These are phyloP conservation scores for Geotrichum candidum DNA, from an alignment of 1,139 yeast species.

Conservation along the genomic window DNA sequence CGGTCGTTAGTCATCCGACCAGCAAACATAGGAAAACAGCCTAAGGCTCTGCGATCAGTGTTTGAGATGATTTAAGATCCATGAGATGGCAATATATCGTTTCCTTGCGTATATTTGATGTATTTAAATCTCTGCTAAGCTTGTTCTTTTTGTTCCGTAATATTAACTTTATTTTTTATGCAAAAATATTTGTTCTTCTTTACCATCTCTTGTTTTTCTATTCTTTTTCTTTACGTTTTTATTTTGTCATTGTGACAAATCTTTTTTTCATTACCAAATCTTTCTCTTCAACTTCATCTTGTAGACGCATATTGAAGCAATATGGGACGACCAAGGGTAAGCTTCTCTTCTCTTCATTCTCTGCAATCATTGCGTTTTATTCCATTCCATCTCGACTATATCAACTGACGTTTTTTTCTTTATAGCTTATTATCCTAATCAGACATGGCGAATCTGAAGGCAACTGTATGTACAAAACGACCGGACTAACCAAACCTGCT, in stretches of 20 bases:
- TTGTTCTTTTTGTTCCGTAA: neutral
- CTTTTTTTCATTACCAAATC: neutral
- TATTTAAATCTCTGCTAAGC: neutral
- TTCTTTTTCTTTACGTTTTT: neutral
- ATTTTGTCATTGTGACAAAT: neutral
- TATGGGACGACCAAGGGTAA: constrained; percentile 58
- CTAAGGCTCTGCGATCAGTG: too few relatives aligned
- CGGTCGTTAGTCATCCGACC: too few relatives aligned
- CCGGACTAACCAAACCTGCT: neutral
- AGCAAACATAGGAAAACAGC: too few relatives aligned
- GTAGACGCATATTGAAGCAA: neutral
- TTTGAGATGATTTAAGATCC: too few relatives aligned
- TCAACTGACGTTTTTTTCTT: constrained; percentile 2
- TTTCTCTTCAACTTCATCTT: neutral
- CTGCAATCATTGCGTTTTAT: neutral
- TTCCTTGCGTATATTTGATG: neutral
- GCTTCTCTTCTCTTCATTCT: constrained; percentile 28
- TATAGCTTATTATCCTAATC: constrained; percentile 62
- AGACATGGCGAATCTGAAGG: constrained; percentile 94
- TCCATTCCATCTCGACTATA: neutral
- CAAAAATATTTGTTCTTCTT: neutral
- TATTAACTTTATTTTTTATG: neutral
- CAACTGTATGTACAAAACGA: constrained; percentile 42
- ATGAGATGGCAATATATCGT: too few relatives aligned
- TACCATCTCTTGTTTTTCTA: neutral